Percentiles rank a stretch among this genome's conserved stretches.
Conservation (phyloP, 2,329 filamentous ascomycete species). For the Xylariaceae sp. region DNA sequence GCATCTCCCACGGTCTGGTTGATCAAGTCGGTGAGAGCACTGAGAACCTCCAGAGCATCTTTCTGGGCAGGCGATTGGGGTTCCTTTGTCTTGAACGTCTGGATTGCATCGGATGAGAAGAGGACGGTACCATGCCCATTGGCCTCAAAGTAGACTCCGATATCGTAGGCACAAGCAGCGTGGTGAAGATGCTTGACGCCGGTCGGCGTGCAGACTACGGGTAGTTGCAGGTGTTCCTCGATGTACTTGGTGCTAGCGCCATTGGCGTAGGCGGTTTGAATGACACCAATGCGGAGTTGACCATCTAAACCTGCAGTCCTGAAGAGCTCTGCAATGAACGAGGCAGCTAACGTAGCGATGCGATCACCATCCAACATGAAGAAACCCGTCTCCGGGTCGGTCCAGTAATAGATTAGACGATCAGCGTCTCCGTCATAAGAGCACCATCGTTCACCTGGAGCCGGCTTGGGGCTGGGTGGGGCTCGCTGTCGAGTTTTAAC, state of each 20-base stretch:
- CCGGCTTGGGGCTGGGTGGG: slow-evolving; percentile 75
- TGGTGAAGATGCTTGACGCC: slow-evolving; percentile 98
- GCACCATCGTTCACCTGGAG: slow-evolving; percentile 73
- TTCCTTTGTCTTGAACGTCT: slow-evolving; percentile 71
- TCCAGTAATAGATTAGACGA: slow-evolving; percentile 91
- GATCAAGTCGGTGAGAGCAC: slow-evolving; percentile 82
- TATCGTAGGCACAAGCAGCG: slow-evolving; percentile 89
- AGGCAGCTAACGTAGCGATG: slow-evolving; percentile 89
- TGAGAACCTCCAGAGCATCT: slow-evolving; percentile 79
- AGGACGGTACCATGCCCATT: slow-evolving; percentile 97
- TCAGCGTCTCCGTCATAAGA: slow-evolving; percentile 95
- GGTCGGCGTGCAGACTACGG: slow-evolving; percentile 88
- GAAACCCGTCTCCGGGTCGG: slow-evolving; percentile 77
- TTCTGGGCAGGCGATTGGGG: slow-evolving; percentile 91
- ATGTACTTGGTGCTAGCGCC: slow-evolving; percentile 92
- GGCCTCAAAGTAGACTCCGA: slow-evolving; percentile 97
- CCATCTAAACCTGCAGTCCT: slow-evolving; percentile 73
- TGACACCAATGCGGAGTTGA: slow-evolving; percentile 84
- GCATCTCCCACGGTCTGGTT: slow-evolving; percentile 98
- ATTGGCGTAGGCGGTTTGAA: slow-evolving; percentile 98
- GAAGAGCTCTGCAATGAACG: slow-evolving; percentile 87
- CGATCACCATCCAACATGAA: slow-evolving; percentile 93
- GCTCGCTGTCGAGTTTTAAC: slow-evolving; percentile 96
- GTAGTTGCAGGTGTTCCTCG: slow-evolving; percentile 79
- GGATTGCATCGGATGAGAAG: slow-evolving; percentile 80